These are phyloP conservation scores for Schizopora paradoxa DNA, from an alignment of 1,284 basidiomycete species.

Conservation along the genomic window DNA sequence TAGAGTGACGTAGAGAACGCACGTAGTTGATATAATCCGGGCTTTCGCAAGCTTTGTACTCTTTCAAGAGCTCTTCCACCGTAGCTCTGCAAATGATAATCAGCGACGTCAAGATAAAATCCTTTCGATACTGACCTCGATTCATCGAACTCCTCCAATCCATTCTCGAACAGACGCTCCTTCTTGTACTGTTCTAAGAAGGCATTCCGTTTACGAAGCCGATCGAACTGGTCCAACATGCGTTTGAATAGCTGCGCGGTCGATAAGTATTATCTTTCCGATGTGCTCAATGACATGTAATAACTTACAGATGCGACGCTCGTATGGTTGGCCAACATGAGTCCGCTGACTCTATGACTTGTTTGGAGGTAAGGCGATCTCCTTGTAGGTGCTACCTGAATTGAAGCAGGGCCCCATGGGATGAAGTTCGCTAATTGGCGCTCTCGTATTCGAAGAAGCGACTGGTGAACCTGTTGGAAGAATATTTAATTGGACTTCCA, in stretches of 20 bases:
- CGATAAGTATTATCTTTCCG: neutral
- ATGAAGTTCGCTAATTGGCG: slow-evolving; percentile 97
- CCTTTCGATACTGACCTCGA: slow-evolving; percentile 69
- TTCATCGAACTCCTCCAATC: slow-evolving; percentile 92
- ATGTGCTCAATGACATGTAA: neutral
- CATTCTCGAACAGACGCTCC: slow-evolving; percentile 89
- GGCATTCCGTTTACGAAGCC: slow-evolving; percentile 83
- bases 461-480: slow-evolving; percentile 84
- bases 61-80: slow-evolving; percentile 81
- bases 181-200: slow-evolving; percentile 98
- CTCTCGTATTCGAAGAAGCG: slow-evolving; percentile 92
- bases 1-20: slow-evolving; percentile 23
- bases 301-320: slow-evolving; percentile 85
- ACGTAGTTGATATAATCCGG: slow-evolving; percentile 86
- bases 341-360: slow-evolving; percentile 89
- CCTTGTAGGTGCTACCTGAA: slow-evolving; percentile 94
- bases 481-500: slow-evolving; percentile 1
- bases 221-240: slow-evolving; percentile 94
- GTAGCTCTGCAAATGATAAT: slow-evolving; percentile 51
- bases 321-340: slow-evolving; percentile 99
- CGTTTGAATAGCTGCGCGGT: slow-evolving; percentile 80
- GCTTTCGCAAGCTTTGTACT: slow-evolving; percentile 91
- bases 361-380: slow-evolving; percentile 85
- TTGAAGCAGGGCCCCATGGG: slow-evolving; percentile 98
- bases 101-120: neutral